phyloP scores from a whole-genome alignment of 1,139 yeast species.

The Hemisphaericaspora subhashii region DNA sequence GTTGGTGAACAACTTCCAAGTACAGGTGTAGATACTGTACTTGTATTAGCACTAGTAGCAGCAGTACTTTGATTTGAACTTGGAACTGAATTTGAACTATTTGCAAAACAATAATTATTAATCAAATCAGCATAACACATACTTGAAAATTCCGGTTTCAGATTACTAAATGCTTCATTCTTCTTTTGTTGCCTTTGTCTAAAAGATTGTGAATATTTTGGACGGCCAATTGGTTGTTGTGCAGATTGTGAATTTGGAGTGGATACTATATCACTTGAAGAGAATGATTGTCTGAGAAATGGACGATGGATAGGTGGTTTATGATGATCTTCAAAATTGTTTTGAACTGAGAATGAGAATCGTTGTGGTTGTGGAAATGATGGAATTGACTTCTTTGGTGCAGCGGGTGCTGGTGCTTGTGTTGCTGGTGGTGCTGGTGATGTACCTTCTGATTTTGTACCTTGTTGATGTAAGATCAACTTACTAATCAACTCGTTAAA shows the following conservation, averaged over 20 bases:
- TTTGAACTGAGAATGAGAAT: conserved; percentile 11
- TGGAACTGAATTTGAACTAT: conserved; percentile 16
- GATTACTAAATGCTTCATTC: neutral
- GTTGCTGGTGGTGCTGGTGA: neutral
- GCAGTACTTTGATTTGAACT: conserved; percentile 4
- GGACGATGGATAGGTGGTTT: conserved; percentile 18
- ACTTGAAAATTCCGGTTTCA: conserved; percentile 12
- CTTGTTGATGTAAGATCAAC: conserved; percentile 13
- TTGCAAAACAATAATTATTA: conserved; percentile 35
- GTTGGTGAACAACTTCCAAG: conserved; percentile 10
- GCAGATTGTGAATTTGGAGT: conserved; percentile 2
- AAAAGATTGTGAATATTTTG: conserved; percentile 13
- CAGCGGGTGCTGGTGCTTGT: neutral
- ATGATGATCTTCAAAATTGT: conserved; percentile 11
- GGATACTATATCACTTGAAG: conserved; percentile 23
- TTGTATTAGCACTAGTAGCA: conserved; percentile 3
- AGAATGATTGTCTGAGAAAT: conserved; percentile 25
- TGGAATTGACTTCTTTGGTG: neutral
- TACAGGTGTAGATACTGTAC: conserved; percentile 7
- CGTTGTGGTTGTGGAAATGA: conserved; percentile 4
- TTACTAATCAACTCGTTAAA: conserved; percentile 25
- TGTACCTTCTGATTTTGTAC: conserved; percentile 1
- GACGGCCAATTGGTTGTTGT: conserved; percentile 4
- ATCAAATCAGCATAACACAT: conserved; percentile 32
- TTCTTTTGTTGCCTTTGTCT: conserved; percentile 10